Evolutionary conservation across 371 early-diverging fungal species (phyloP).

Genomic region (Syncephalis plumigaleata): DNA sequence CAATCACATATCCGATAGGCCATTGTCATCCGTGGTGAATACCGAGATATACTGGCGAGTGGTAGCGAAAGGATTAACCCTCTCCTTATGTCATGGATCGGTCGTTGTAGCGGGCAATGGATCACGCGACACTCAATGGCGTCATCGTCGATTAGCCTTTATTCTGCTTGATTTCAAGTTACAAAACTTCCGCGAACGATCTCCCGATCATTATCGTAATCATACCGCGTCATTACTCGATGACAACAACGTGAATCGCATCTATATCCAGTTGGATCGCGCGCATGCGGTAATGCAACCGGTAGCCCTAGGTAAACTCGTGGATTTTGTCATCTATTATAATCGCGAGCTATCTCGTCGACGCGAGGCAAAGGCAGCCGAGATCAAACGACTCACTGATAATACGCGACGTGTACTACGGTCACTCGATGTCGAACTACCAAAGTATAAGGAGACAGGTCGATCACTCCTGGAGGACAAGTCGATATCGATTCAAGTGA

Average conservation of each 20-base stretch:
- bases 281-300: constrained; percentile 64
- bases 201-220: constrained; percentile 6
- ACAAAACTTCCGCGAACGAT: constrained; percentile 28
- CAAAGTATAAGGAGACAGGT: constrained; percentile 20
- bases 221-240: constrained; percentile 3
- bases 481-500: constrained; percentile 26
- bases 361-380: constrained; percentile 30
- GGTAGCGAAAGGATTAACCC: constrained; percentile 27
- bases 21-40: constrained; percentile 1
- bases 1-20: constrained; percentile 13
- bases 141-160: constrained; percentile 43
- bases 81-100: constrained; percentile 36
- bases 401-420: constrained; percentile 49
- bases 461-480: constrained; percentile 36
- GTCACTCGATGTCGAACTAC: constrained; percentile 31
- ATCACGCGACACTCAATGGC: constrained; percentile 16
- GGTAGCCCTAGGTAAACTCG: constrained; percentile 44
- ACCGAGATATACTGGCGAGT: constrained; percentile 22
- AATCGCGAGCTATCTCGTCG: constrained; percentile 38
- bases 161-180: constrained; percentile 41
- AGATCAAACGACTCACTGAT: constrained; percentile 36
- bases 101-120: constrained; percentile 7
- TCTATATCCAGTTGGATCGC: constrained; percentile 29
- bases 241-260: constrained; percentile 12
- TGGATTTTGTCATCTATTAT: constrained; percentile 51